Conservation (phyloP, 768 basidiomycete species). For the Boletus sp. region DNA sequence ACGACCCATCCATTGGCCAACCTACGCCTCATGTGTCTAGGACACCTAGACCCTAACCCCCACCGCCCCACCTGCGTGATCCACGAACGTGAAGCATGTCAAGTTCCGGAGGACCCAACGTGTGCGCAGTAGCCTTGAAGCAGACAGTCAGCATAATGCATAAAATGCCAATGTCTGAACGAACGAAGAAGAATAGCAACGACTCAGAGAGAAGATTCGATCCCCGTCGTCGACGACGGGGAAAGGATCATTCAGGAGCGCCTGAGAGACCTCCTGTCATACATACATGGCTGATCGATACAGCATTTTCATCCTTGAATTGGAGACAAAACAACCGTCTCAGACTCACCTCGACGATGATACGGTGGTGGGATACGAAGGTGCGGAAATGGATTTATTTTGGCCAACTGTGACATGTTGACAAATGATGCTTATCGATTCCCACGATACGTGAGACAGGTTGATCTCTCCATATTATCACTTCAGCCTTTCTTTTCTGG, state of each 20-base stretch:
- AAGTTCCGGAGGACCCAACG: not conserved
- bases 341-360: constrained; percentile 6
- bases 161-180: not conserved
- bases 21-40: not conserved
- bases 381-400: no score
- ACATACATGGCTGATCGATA: constrained; percentile 17
- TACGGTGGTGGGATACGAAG: no score
- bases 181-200: not conserved
- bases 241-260: constrained; percentile 29
- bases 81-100: not conserved
- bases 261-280: constrained; percentile 27
- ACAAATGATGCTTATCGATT: not conserved
- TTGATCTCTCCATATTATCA: not conserved
- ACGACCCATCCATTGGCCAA: not conserved
- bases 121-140: not conserved
- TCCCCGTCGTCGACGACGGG: constrained; percentile 15
- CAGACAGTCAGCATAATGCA: constrained; percentile 11
- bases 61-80: not conserved
- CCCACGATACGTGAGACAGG: not conserved
- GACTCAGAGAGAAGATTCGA: constrained; percentile 35
- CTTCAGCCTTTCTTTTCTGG: not conserved
- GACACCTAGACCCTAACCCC: not conserved
- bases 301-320: constrained; percentile 19
- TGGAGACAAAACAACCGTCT: not conserved
- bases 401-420: no score